phyloP scores from a whole-genome alignment of 164 flowering plant genomes.

The Echeveria elegans region DNA sequence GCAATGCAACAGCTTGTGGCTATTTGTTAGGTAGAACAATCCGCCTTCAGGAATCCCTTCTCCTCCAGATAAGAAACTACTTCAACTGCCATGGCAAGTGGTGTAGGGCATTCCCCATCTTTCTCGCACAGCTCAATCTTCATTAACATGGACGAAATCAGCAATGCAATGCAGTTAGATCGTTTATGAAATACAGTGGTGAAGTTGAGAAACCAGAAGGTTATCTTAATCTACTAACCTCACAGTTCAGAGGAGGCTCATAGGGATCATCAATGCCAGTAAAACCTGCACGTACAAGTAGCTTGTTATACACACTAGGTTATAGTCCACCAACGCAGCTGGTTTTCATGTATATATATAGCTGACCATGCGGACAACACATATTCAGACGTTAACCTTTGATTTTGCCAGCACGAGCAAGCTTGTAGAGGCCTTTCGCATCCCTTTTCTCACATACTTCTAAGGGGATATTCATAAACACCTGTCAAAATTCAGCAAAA shows the following conservation, averaged over 20 bases:
- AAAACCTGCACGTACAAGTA: constrained; percentile 2
- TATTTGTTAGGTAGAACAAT: not conserved
- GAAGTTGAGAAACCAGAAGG: no score
- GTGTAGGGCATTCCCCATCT: not conserved
- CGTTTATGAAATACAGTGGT: no score
- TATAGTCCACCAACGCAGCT: not conserved
- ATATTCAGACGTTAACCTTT: not conserved
- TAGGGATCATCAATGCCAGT: constrained; percentile 2
- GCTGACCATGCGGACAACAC: not conserved
- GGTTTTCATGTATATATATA: not conserved
- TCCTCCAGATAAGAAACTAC: not conserved
- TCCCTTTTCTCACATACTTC: constrained; percentile 10
- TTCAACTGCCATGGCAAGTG: not conserved
- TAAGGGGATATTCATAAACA: constrained; percentile 6
- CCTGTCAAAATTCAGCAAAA: not conserved
- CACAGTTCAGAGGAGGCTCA: constrained; percentile 1
- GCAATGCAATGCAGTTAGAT: no score
- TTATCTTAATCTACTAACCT: no score
- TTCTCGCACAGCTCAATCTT: not conserved
- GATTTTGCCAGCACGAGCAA: constrained; percentile 9
- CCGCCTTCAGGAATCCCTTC: not conserved
- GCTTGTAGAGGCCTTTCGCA: constrained; percentile 6
- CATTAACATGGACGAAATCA: no score
- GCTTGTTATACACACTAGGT: no score
- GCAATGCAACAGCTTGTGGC: not conserved